Evolutionary conservation across 371 early-diverging fungal species (phyloP).

Genomic region (Mucor circinelloides): DNA sequence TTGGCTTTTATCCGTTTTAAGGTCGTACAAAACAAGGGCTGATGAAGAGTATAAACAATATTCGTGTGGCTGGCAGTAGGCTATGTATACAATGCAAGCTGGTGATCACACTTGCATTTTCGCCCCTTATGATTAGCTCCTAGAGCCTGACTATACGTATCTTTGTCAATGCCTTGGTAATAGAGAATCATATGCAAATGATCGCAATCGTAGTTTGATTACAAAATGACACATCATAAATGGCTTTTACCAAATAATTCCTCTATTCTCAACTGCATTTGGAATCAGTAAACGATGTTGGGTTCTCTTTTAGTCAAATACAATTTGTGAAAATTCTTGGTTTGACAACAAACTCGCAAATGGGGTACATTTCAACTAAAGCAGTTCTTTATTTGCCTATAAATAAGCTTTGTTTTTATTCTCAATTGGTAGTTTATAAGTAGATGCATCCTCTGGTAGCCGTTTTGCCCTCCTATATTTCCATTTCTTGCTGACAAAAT

Average conservation of each 20-base stretch:
- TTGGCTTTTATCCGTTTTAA: background rate
- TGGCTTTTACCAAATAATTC: background rate
- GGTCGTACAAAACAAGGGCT: background rate
- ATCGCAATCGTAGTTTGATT: background rate
- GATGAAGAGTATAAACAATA: background rate
- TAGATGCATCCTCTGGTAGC: background rate
- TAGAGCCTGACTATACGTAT: background rate
- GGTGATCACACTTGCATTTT: background rate
- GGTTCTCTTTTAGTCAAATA: background rate
- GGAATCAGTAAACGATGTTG: background rate
- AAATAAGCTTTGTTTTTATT: background rate
- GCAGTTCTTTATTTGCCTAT: background rate
- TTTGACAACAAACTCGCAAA: background rate
- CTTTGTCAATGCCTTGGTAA: background rate
- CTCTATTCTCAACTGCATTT: background rate
- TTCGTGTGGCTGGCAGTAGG: constrained; percentile 1
- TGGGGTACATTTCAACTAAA: background rate
- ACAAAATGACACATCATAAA: background rate
- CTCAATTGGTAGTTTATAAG: background rate
- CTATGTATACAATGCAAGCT: background rate
- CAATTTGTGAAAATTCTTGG: background rate
- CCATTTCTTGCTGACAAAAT: background rate
- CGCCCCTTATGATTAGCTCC: background rate
- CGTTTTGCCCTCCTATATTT: background rate
- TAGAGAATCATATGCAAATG: background rate